Evolutionary conservation across 495 filamentous ascomycete species (phyloP).

Genomic region (Penicillium coffeae): DNA sequence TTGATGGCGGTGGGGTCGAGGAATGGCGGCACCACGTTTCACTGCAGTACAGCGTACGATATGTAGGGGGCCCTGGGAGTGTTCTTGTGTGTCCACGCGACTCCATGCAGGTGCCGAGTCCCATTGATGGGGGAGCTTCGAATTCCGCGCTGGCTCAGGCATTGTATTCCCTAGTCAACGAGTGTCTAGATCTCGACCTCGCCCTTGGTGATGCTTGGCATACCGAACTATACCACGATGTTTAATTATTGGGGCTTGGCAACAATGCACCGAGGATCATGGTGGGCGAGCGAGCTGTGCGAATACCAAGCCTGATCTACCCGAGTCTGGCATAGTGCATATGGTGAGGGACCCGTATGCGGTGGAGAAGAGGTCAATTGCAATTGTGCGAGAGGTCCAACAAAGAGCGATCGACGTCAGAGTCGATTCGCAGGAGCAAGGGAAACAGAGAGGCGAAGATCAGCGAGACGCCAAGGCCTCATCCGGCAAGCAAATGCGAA

Average conservation of each 20-base stretch:
- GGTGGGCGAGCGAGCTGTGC: background rate
- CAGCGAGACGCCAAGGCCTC: background rate
- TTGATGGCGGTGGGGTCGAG: background rate
- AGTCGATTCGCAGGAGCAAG: background rate
- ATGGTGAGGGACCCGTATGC: background rate
- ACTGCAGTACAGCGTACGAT: constrained; percentile 14
- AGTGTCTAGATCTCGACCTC: background rate
- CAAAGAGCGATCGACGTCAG: too few species aligned
- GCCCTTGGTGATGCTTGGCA: background rate
- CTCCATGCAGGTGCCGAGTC: background rate
- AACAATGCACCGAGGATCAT: constrained; percentile 9
- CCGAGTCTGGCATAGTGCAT: constrained; percentile 1
- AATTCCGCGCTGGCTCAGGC: too few species aligned
- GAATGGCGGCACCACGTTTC: constrained; percentile 8
- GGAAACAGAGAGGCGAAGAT: background rate
- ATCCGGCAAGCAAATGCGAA: background rate
- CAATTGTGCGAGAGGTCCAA: too few species aligned
- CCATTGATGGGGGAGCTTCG: background rate
- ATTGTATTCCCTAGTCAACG: background rate
- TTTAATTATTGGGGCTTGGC: constrained; percentile 9
- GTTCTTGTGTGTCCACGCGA: constrained; percentile 3
- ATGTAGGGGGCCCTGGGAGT: background rate
- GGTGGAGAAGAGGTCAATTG: background rate
- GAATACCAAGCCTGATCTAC: constrained; percentile 23
- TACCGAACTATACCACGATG: constrained; percentile 1